phyloP scores from a whole-genome alignment of 345 rosid species.

The Eucalyptus regnans region DNA sequence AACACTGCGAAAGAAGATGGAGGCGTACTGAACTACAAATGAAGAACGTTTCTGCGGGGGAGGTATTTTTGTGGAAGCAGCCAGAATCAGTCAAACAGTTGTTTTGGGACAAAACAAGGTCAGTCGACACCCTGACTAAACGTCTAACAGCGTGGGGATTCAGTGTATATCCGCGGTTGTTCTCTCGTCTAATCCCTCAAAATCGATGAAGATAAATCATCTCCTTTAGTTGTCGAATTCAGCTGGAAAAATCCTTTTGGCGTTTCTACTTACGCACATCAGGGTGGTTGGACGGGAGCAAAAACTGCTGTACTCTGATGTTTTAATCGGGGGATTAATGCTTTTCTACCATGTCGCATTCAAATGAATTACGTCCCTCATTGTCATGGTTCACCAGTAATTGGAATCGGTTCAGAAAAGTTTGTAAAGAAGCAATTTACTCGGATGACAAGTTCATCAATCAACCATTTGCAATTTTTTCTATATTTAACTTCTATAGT shows the following conservation, averaged over 20 bases:
- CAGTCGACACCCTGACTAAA: no score
- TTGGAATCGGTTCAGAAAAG: background rate
- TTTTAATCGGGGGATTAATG: constrained; percentile 57
- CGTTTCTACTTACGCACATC: background rate
- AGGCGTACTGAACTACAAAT: no score
- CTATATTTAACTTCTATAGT: background rate
- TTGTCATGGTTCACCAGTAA: background rate
- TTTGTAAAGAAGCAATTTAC: background rate
- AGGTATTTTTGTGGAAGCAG: background rate
- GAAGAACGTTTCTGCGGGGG: background rate
- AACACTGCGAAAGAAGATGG: no score
- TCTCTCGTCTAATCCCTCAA: no score
- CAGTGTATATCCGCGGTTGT: no score
- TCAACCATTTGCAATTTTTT: background rate
- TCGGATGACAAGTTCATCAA: background rate
- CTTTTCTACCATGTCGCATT: background rate
- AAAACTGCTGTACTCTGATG: constrained; percentile 40
- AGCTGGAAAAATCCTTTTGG: no score
- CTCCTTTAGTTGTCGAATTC: no score
- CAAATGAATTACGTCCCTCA: background rate
- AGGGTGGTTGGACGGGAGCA: constrained; percentile 16
- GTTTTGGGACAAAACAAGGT: no score
- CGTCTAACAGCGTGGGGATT: no score
- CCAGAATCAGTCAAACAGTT: background rate
- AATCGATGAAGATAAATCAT: no score